Base-by-base conservation (phyloP, 2,329 filamentous ascomycete genomes). In the Neofusicoccum umdonicola region DNA sequence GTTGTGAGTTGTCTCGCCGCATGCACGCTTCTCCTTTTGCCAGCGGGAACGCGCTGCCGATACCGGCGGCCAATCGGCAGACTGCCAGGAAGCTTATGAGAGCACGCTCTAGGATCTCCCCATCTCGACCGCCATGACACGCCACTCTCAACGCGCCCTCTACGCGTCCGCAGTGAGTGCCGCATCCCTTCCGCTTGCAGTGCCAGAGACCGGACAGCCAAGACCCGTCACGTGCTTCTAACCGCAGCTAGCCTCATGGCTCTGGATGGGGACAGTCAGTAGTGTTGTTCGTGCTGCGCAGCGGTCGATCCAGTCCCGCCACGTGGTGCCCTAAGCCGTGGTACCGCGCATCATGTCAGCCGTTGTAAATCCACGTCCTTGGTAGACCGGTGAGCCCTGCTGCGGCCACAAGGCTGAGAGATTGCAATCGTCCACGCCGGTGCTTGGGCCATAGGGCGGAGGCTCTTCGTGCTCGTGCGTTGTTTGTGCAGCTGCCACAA, bases 1-100 rank as follows among this genome's bases (percentile, higher is more conserved):
- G 6, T 34, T 41, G 39, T 22, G 54, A 22, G 22, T 22, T 22
- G 22, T 22, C 3, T 22, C 22, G 22, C 22, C 3, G 0, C 7
- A 17, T 41, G 37, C 41, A 22, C 56, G 56, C 27, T 37, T 39
- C 11, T 31, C 7, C 39, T 11, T 8, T 15, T 22, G 22, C 22
- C 22, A 22, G 22, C 22, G 22, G 22, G 13, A n/a, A 11, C 3
- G 41, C 11, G n/a, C 15, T 5, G 13, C 56, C 56, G 56, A 60
- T 60, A 60, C 41, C 56, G 56, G 56, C 42, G 56, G 27, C 27
- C 56, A 45, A 47, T 11, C 27, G 39, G 41, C 54, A 58, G 41
- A 35, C 39, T 44, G 42, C 42, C 27, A 13, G 13, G 22, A 47
- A 22, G 56, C 42, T 60, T 47, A 60, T 48, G 56, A 47, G 56